Percentiles rank a stretch among this genome's conserved stretches.
These are phyloP conservation scores for Globisporangium middletonii DNA, from an alignment of 352 stramenopile species.

Conservation along the genomic window DNA sequence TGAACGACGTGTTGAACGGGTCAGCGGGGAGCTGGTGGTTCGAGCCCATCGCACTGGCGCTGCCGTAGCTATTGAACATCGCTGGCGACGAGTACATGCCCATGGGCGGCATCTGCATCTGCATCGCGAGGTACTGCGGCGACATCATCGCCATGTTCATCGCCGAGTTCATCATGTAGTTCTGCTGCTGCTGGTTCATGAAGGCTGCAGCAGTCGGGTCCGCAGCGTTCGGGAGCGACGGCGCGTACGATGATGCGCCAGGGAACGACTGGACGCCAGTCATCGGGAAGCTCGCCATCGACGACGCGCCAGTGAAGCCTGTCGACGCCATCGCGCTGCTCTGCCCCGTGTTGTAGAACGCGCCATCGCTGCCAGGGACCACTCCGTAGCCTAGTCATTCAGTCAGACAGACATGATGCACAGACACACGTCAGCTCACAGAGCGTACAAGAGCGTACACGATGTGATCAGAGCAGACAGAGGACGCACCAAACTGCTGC, in stretches of 20 bases:
- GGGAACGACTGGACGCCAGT: conserved; percentile 22
- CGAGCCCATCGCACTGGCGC: conserved; percentile 11
- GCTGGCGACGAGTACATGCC: conserved; percentile 37
- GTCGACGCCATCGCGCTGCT: conserved; percentile 13
- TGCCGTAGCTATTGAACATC: conserved; percentile 22
- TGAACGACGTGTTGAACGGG: conserved; percentile 62
- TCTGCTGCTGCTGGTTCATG: conserved; percentile 31
- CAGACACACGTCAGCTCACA: background rate
- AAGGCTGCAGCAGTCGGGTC: conserved; percentile 2
- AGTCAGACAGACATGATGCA: background rate
- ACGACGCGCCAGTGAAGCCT: conserved; percentile 11
- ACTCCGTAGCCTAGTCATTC: background rate
- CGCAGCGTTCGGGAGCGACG: background rate
- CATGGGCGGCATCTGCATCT: conserved; percentile 46
- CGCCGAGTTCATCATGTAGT: conserved; percentile 40
- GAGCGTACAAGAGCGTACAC: background rate
- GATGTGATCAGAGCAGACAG: background rate
- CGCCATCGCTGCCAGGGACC: background rate
- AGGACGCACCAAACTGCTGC: conserved; percentile 9
- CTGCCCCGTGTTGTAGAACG: conserved; percentile 12
- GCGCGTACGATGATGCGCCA: conserved; percentile 23
- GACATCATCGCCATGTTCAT: conserved; percentile 43
- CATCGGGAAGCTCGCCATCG: conserved; percentile 16
- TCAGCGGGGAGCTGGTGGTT: conserved; percentile 44
- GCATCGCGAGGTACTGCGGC: conserved; percentile 50